Percentiles rank a stretch among this genome's conserved stretches.
Evolutionary conservation across 2,329 filamentous ascomycete genomes (phyloP).

Genomic region (Botryosphaeria dothidea): DNA sequence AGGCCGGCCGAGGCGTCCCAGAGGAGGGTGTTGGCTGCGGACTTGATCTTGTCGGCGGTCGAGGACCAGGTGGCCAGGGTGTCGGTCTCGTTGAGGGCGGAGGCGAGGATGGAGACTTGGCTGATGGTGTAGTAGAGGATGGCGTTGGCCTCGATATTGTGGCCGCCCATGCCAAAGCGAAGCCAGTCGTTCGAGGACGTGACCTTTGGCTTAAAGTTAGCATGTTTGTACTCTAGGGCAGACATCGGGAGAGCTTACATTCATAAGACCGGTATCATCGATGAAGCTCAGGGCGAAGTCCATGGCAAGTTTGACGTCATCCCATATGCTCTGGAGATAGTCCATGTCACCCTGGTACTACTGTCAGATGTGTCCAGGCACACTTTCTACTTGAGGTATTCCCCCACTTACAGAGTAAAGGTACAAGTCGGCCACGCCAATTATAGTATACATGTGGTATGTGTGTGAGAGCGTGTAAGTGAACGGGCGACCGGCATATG

Average conservation of each 20-base stretch:
- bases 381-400: neutral
- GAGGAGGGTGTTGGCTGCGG: constrained; percentile 29
- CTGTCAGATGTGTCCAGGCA: neutral
- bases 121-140: constrained; percentile 45
- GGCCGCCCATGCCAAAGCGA: constrained; percentile 52
- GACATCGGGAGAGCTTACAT: too few relatives aligned
- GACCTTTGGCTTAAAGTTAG: too few relatives aligned
- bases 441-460: constrained; percentile 56
- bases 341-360: constrained; percentile 36
- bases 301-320: constrained; percentile 45
- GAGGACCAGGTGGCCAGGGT: constrained; percentile 36
- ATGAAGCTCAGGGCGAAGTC: constrained; percentile 45
- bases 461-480: constrained; percentile 48
- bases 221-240: too few relatives aligned
- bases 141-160: constrained; percentile 55
- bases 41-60: constrained; percentile 24
- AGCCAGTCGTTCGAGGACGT: constrained; percentile 50
- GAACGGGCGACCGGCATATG: constrained; percentile 53
- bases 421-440: constrained; percentile 49
- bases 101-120: constrained; percentile 22
- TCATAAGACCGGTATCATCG: constrained; percentile 47
- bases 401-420: constrained; percentile 36
- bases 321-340: constrained; percentile 47
- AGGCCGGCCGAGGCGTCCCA: constrained; percentile 31
- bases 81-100: constrained; percentile 24